Base-by-base conservation (phyloP, 139 green algal genomes). In the Zygnema circumcarinatum region DNA sequence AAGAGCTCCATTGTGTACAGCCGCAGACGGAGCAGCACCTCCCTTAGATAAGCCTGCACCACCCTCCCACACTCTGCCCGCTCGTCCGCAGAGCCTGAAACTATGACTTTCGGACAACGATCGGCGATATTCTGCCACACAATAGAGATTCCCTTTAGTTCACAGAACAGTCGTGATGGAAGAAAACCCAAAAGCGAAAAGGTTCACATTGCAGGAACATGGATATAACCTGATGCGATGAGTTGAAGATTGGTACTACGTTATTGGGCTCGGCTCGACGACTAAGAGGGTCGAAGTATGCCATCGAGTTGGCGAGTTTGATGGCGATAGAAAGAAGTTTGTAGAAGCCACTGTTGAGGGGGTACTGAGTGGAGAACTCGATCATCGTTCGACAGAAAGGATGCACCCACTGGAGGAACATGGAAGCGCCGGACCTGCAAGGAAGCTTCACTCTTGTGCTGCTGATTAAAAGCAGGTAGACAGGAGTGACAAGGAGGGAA, bases 1-100 rank as follows among this genome's bases (percentile, higher is more conserved):
- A 84, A 42, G 16, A 81, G 76, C 53, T 84, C 76, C 76, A 73
- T 31, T 42, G 76, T 84, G 76, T 83, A 84, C 16, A 38, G 76
- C 16, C 76, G 76, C 39, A 38, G 76, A 31, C 20, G 20, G 16
- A n/a, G 31, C 76, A 84, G 53, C 41, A 84, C 76, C 76, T 84
- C 76, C 31, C 76, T 38, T 16, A 84, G 53, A 84, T 56, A 84
- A 31, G 36, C 36, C 31, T 42, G 76, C 20, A 84, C 20, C 20
- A 84, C 39, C 76, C 22, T 42, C 76, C 20, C 22, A 42, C 76
- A 84, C 21, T 36, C 31, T 42, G 20, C 16, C 20, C 76, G 76
- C 20, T 84, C 76, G 29, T 69, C 33, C 67, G n/a, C n/a, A n/a
- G n/a, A n/a, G n/a, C n/a, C 29, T 72, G 56, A n/a, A 72, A n/a